These are phyloP conservation scores for Mycena latifolia DNA, from an alignment of 768 basidiomycete species.

Conservation along the genomic window DNA sequence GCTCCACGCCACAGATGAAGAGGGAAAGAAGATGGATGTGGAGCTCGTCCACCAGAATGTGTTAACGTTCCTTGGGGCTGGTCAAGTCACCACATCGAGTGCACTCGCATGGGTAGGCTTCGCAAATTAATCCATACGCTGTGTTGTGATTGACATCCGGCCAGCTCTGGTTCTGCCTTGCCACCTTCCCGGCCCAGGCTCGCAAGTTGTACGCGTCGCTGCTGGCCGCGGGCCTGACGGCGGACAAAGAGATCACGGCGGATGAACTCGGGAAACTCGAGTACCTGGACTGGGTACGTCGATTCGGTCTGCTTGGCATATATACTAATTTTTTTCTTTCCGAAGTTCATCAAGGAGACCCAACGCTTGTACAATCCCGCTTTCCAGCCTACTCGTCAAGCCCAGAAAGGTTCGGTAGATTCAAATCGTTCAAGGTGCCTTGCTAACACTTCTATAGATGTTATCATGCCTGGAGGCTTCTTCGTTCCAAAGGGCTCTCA, in stretches of 20 bases:
- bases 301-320: not conserved
- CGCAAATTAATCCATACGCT: too few species aligned
- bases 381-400: constrained; percentile 24
- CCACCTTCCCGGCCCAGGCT: constrained; percentile 20
- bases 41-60: constrained; percentile 18
- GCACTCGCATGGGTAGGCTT: constrained; percentile 16
- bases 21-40: constrained; percentile 26
- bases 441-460: not conserved
- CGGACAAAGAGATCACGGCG: constrained; percentile 20
- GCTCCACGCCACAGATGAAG: constrained; percentile 20
- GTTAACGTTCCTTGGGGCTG: constrained; percentile 19
- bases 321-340: too few species aligned
- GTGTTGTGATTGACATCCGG: not conserved
- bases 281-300: constrained; percentile 23
- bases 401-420: constrained; percentile 8
- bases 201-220: constrained; percentile 27
- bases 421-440: not conserved
- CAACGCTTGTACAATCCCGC: constrained; percentile 26
- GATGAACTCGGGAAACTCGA: constrained; percentile 20
- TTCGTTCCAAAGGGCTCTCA: constrained; percentile 20
- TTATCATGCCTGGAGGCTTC: constrained; percentile 16
- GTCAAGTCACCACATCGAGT: constrained; percentile 22
- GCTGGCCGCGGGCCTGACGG: constrained; percentile 16
- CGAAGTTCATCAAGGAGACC: too few species aligned
- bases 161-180: constrained; percentile 25